phyloP scores from a whole-genome alignment of 441 rosid species.

The Euphorbia corollata region DNA sequence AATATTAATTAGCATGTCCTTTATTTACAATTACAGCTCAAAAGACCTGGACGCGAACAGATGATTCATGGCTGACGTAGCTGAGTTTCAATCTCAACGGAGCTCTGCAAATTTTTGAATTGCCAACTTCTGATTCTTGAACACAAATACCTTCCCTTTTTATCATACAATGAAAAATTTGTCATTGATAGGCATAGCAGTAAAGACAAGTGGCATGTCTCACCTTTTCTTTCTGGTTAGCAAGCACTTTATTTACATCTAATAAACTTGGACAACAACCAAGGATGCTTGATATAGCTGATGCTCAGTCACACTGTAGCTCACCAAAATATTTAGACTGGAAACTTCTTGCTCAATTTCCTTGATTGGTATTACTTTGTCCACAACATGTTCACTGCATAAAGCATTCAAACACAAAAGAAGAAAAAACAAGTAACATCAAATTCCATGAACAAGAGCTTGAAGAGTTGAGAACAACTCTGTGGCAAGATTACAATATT shows the following conservation, averaged over 20 bases:
- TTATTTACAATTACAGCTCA: constrained; percentile 19
- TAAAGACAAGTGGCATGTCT: constrained; percentile 11
- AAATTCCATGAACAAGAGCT: background rate
- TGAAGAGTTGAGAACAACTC: constrained; percentile 3
- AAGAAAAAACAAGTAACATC: constrained; percentile 1
- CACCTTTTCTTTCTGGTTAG: constrained; percentile 31
- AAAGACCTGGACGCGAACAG: constrained; percentile 22
- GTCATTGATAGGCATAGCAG: constrained; percentile 1
- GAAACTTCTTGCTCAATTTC: constrained; percentile 34
- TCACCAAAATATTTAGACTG: constrained; percentile 31
- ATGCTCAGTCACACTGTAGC: constrained; percentile 26
- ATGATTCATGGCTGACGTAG: constrained; percentile 26
- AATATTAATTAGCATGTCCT: too few species aligned
- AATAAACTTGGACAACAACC: constrained; percentile 24
- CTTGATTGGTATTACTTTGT: constrained; percentile 23
- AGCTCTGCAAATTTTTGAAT: constrained; percentile 32
- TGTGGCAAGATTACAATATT: background rate
- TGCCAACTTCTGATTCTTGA: constrained; percentile 27
- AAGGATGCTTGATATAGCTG: constrained; percentile 26
- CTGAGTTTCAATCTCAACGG: constrained; percentile 26
- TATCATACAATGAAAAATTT: background rate
- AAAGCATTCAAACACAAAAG: constrained; percentile 14
- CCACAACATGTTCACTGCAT: constrained; percentile 27
- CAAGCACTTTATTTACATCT: constrained; percentile 24
- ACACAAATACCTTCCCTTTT: constrained; percentile 23